Evolutionary conservation across 140 eudicot species (phyloP).

Genomic region (Erigeron philadelphicus): DNA sequence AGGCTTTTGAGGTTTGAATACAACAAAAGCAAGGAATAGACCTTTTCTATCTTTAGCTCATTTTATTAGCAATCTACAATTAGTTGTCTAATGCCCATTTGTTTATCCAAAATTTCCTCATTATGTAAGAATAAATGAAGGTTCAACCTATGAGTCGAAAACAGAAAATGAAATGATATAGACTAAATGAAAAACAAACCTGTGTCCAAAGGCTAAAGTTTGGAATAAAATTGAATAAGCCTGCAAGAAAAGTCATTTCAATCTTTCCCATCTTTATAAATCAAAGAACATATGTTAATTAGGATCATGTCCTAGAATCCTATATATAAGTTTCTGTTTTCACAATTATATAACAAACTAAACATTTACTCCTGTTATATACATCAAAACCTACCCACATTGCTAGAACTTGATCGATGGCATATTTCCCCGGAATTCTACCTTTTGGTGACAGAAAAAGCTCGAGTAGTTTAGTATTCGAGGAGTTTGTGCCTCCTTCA

Average conservation of each 20-base stretch:
- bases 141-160: not conserved
- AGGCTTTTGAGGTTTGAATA: slow-evolving; percentile 7
- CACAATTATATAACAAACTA: slow-evolving; percentile 15
- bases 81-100: not conserved
- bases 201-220: slow-evolving; percentile 34
- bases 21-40: slow-evolving; percentile 29
- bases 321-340: slow-evolving; percentile 14
- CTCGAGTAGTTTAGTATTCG: slow-evolving; percentile 31
- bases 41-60: not conserved
- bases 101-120: not conserved
- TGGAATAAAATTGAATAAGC: slow-evolving; percentile 39
- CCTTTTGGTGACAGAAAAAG: slow-evolving; percentile 24
- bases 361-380: slow-evolving; percentile 4
- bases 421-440: slow-evolving; percentile 13
- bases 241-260: slow-evolving; percentile 47
- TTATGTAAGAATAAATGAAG: not conserved
- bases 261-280: slow-evolving; percentile 27
- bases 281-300: slow-evolving; percentile 27
- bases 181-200: not conserved
- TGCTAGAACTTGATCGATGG: slow-evolving; percentile 25
- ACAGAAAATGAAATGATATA: slow-evolving; percentile 1
- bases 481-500: slow-evolving; percentile 56
- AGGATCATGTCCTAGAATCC: slow-evolving; percentile 10
- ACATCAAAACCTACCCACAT: not conserved
- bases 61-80: not conserved